phyloP scores from a whole-genome alignment of 306 rosid genomes.

The Alnus rubra region DNA sequence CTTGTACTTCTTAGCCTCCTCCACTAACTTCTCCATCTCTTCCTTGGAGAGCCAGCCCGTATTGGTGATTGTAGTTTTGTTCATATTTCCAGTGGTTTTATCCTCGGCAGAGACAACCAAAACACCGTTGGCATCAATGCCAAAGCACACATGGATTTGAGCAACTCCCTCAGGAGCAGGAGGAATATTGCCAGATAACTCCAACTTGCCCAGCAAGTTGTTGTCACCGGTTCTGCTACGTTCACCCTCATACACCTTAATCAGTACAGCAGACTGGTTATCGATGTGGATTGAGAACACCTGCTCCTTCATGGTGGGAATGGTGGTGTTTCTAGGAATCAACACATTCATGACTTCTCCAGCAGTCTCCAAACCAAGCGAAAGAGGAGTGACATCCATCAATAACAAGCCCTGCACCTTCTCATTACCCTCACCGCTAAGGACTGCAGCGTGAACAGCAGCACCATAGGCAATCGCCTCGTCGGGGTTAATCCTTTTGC shows the following conservation, averaged over 20 bases:
- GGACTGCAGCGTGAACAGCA: constrained; percentile 41
- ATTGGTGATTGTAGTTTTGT: constrained; percentile 49
- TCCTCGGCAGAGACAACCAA: constrained; percentile 56
- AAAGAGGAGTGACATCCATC: neutral
- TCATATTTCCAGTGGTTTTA: constrained; percentile 44
- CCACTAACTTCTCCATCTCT: constrained; percentile 49
- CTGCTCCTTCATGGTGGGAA: neutral
- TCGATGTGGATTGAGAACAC: constrained; percentile 29
- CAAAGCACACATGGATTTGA: constrained; percentile 38
- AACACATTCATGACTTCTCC: neutral
- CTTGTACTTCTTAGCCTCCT: constrained; percentile 51
- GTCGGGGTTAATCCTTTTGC: constrained; percentile 45
- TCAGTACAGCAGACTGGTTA: neutral
- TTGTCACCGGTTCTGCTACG: constrained; percentile 36
- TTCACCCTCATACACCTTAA: neutral
- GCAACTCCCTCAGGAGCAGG: constrained; percentile 52
- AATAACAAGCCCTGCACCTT: neutral
- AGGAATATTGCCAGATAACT: constrained; percentile 42
- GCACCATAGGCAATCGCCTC: constrained; percentile 47
- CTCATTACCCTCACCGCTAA: constrained; percentile 28
- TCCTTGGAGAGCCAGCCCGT: constrained; percentile 55
- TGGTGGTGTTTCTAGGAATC: neutral
- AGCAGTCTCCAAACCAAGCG: neutral
- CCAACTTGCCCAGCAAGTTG: constrained; percentile 50
- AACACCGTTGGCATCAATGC: constrained; percentile 44